Evolutionary conservation across 805 yeast genomes (phyloP), one percentile per base, ranked within the genome.

Genomic region (Lipomyces sp.): DNA sequence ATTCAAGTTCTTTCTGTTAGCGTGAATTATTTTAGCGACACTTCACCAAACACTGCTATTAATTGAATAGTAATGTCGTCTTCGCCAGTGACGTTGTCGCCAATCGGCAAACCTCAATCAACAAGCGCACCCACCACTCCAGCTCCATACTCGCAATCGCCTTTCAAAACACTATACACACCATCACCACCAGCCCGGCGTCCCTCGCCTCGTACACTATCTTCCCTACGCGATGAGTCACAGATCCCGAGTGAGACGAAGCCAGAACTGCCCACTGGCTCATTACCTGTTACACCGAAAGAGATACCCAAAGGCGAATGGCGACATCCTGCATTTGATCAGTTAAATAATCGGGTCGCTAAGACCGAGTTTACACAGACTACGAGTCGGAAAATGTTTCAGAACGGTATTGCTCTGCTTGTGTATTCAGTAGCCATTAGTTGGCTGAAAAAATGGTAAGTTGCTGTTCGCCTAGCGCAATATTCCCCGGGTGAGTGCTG

Each of bases 251-350:
- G 45, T 13, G 37, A 58, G 13, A 24, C 10, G 11, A 24, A 59
- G 30, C 33, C 48, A 15, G 60, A 53, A 10, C 35, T 35, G 15
- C 65, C 65, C 4, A 67, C 67, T 18, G 64, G 64, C 7, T 51
- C 67, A 53, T 42, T 51, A 32, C 63, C 66, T 2, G 62, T 57
- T 29, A 61, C 70, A n/a, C 67, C 69, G 30, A 29, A 15, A 3
- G 65, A 64, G 11, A 45, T 61, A 4, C 74, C 74, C 10, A 72
- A 63, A 5, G 74, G 74, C 10, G 45, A 55, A 66, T 72, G 74
- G 74, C 60, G 70, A 18, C 74, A 72, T 62, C 74, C 74, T 3
- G 66, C 73, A 6, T 64, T 72, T 35, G 71, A 67, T 42, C 67
- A 62, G 24, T 45, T 70, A 13, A 71, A 72, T 33, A 29, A 56